phyloP scores from a whole-genome alignment of 75 land plant species.

The Cunninghamia lanceolata region DNA sequence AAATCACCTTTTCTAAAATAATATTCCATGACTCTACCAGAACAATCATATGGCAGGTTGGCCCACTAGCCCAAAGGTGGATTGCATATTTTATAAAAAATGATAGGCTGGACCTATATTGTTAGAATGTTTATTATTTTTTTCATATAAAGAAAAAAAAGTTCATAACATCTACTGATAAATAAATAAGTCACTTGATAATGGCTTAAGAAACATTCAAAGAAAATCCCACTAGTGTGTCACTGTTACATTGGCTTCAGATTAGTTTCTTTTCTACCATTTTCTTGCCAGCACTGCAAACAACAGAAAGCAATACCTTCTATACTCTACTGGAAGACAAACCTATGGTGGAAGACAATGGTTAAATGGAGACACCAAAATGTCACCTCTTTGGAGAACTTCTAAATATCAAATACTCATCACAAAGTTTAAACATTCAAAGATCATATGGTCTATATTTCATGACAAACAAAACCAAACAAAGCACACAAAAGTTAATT shows the following conservation, averaged over 20 bases:
- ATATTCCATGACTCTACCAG: no score
- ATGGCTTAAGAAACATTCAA: background rate
- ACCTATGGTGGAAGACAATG: background rate
- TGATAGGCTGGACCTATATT: no score
- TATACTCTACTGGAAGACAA: background rate
- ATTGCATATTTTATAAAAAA: no score
- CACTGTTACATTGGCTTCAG: background rate
- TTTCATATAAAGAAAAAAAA: no score
- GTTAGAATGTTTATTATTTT: no score
- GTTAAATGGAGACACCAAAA: conserved; percentile 1
- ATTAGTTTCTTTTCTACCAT: background rate
- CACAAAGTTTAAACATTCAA: background rate
- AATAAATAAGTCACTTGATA: background rate
- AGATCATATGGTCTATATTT: background rate
- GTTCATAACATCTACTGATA: no score
- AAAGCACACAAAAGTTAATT: background rate
- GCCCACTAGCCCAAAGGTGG: no score
- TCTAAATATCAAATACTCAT: background rate
- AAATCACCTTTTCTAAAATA: no score
- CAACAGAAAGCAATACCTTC: background rate
- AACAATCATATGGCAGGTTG: no score
- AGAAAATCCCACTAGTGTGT: background rate
- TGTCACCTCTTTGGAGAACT: background rate
- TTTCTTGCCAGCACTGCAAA: background rate
- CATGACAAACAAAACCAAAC: background rate